Evolutionary conservation across 768 basidiomycete species (phyloP).

Genomic region (Tylopilus felleus): DNA sequence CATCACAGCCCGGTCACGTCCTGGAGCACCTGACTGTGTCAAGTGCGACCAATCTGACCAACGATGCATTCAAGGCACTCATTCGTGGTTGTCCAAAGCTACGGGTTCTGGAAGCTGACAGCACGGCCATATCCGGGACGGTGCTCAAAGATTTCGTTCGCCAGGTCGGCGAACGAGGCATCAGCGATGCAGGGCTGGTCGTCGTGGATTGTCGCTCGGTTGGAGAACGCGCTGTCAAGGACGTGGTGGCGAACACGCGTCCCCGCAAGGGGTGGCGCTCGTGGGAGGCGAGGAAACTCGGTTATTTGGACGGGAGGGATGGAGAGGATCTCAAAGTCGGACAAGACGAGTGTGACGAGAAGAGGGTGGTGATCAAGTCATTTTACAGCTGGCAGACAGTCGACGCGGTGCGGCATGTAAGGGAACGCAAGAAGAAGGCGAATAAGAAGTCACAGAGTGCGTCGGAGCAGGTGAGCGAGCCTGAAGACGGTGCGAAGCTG

Average conservation of each 20-base stretch:
- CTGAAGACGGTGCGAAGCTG: constrained; percentile 26
- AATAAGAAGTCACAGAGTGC: constrained; percentile 42
- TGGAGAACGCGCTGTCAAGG: constrained; percentile 58
- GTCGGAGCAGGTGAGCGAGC: constrained; percentile 30
- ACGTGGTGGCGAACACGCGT: constrained; percentile 54
- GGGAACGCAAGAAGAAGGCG: constrained; percentile 60
- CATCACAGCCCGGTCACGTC: constrained; percentile 55
- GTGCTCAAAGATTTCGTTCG: constrained; percentile 69
- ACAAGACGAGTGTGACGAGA: constrained; percentile 79
- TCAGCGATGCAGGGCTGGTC: constrained; percentile 53
- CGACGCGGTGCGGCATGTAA: constrained; percentile 63
- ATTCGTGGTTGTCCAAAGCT: constrained; percentile 62
- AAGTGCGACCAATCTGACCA: constrained; percentile 58
- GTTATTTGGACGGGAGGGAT: constrained; percentile 70
- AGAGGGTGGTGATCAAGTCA: constrained; percentile 72
- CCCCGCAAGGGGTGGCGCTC: constrained; percentile 72
- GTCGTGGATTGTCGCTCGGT: constrained; percentile 76
- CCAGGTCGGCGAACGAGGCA: constrained; percentile 45
- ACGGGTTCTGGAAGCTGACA: constrained; percentile 71
- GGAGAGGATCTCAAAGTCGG: constrained; percentile 62
- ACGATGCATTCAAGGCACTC: constrained; percentile 60
- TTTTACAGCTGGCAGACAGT: constrained; percentile 88
- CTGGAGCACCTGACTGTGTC: constrained; percentile 74
- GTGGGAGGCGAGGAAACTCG: constrained; percentile 67
- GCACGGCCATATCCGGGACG: constrained; percentile 62